These are phyloP conservation scores for Prosopis cineraria DNA, from an alignment of 306 rosid species.

Conservation along the genomic window DNA sequence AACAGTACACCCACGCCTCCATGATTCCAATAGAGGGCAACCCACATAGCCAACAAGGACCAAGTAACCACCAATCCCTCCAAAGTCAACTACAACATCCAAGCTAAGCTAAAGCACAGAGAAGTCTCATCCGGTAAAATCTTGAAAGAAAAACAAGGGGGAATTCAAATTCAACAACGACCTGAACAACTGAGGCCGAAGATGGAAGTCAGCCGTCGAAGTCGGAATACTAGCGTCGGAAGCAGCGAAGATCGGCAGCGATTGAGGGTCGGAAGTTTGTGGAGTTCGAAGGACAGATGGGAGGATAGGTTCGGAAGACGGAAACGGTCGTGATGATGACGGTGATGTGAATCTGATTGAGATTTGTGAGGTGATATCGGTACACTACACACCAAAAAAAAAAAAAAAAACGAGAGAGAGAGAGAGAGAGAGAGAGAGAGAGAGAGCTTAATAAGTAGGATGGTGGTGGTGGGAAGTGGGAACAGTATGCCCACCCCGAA, in stretches of 20 bases:
- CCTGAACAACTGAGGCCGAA: slow-evolving; percentile 4
- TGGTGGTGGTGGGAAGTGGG: slow-evolving; percentile 34
- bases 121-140: slow-evolving; percentile 1
- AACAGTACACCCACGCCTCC: slow-evolving; percentile 53
- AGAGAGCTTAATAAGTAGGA: not conserved
- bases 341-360: slow-evolving; percentile 34
- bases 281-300: not conserved
- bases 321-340: slow-evolving; percentile 36
- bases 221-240: slow-evolving; percentile 6
- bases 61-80: slow-evolving; percentile 31
- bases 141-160: not conserved
- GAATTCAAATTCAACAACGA: slow-evolving; percentile 20
- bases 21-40: slow-evolving; percentile 50
- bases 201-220: not conserved
- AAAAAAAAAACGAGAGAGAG: not conserved
- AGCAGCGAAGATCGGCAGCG: slow-evolving; percentile 32
- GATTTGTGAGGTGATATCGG: slow-evolving; percentile 22
- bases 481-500: slow-evolving; percentile 40
- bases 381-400: not conserved
- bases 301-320: slow-evolving; percentile 34
- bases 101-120: slow-evolving; percentile 23
- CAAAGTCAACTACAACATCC: slow-evolving; percentile 34
- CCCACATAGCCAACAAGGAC: slow-evolving; percentile 47
- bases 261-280: slow-evolving; percentile 40
- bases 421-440: not conserved